phyloP scores from a whole-genome alignment of 2,329 filamentous ascomycete genomes.

The Calonectria naviculata region DNA sequence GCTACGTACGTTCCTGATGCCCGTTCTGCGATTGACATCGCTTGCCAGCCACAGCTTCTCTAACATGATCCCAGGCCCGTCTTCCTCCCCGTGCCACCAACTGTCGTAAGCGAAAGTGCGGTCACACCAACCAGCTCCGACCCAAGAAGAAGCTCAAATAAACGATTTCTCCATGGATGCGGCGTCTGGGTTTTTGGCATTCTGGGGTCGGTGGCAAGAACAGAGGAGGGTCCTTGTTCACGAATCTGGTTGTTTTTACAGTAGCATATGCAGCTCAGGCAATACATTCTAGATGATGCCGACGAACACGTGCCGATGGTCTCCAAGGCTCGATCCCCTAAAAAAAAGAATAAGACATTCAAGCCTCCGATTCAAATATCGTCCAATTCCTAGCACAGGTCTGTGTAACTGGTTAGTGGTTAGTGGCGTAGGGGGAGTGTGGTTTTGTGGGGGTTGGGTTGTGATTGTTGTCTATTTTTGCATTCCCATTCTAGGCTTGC shows the following conservation, averaged over 20 bases:
- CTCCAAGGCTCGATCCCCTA: conserved; percentile 20
- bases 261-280: conserved; percentile 53
- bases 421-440: neutral
- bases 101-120: conserved; percentile 99
- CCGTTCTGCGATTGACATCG: neutral
- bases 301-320: conserved; percentile 39
- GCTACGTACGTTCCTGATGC: conserved; percentile 81
- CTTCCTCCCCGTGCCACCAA: conserved; percentile 99
- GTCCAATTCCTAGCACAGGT: neutral
- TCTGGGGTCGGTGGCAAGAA: conserved; percentile 49
- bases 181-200: conserved; percentile 59
- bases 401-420: neutral
- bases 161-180: conserved; percentile 54
- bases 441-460: neutral
- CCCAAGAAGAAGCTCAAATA: conserved; percentile 99
- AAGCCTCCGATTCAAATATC: conserved; percentile 27
- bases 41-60: neutral
- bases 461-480: neutral
- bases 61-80: conserved; percentile 67
- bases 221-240: conserved; percentile 49
- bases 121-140: conserved; percentile 99
- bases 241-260: conserved; percentile 53
- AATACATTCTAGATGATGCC: conserved; percentile 52
- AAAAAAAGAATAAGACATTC: conserved; percentile 27
- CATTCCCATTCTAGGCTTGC: no score